These are phyloP conservation scores for Cyclotella sp. DNA, from an alignment of 108 stramenopile species.

Conservation along the genomic window DNA sequence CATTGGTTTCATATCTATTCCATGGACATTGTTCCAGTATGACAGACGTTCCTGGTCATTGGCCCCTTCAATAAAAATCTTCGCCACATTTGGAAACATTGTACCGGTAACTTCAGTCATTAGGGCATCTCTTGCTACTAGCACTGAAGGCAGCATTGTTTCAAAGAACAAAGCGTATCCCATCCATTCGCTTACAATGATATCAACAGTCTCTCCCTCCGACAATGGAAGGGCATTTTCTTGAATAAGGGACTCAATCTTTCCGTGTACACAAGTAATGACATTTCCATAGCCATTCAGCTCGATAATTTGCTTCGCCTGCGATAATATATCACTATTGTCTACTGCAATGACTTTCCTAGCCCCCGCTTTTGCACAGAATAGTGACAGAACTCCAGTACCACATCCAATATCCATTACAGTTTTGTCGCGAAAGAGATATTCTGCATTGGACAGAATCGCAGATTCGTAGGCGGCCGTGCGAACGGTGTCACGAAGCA, in stretches of 20 bases:
- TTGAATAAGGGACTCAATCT: slow-evolving; percentile 71
- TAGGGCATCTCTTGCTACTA: slow-evolving; percentile 70
- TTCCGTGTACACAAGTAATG: slow-evolving; percentile 65
- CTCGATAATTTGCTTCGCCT: slow-evolving; percentile 67
- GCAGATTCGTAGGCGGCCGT: slow-evolving; percentile 69
- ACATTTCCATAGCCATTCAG: slow-evolving; percentile 69
- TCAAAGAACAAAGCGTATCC: slow-evolving; percentile 93
- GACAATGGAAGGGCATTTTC: slow-evolving; percentile 40
- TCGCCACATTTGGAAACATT: slow-evolving; percentile 61
- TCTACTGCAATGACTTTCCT: slow-evolving; percentile 83
- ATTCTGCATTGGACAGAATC: slow-evolving; percentile 57
- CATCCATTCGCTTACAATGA: slow-evolving; percentile 95
- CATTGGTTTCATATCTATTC: slow-evolving; percentile 84
- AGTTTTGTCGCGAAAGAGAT: slow-evolving; percentile 61
- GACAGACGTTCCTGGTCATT: slow-evolving; percentile 40
- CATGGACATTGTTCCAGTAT: slow-evolving; percentile 85
- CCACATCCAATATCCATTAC: slow-evolving; percentile 88
- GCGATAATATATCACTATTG: slow-evolving; percentile 61
- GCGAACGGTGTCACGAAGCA: slow-evolving; percentile 80
- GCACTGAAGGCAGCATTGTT: slow-evolving; percentile 88
- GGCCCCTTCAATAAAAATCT: slow-evolving; percentile 57
- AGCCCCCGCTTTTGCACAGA: slow-evolving; percentile 89
- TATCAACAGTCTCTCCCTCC: slow-evolving; percentile 69
- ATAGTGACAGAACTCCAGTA: slow-evolving; percentile 75
- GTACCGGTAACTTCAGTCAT: slow-evolving; percentile 53